Base-by-base conservation (phyloP, 306 rosid genomes). In the Lathyrus aphaca region DNA sequence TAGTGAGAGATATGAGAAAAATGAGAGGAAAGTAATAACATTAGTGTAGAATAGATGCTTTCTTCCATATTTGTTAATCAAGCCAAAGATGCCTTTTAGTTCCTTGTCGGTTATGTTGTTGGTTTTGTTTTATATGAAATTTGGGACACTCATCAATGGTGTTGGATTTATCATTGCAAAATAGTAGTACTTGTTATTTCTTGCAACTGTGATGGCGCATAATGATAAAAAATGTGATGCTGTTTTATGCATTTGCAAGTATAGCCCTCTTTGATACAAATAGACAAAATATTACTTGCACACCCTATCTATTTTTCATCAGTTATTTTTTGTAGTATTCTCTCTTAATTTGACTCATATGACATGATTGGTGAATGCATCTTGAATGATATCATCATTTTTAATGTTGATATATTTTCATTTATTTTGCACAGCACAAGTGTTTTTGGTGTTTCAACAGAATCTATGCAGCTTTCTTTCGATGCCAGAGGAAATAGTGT, bases 381-480 rank as follows among this genome's bases (percentile, higher is more conserved):
- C 50, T 51, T 32, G 50, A 29, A 63, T 65, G 30, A 5, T 60
- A 42, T 67, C 23, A 63, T 70, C 62, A 35, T 13, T 18, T 79
- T 77, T 61, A 84, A 72, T 46, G 11, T 75, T 82, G 77, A 79
- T 83, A 57, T 76, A 48, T 59, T 19, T 75, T 62, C 45, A 50
- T 81, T 79, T 61, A 54, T 61, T 69, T 10, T 80, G 61, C 56
- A 75, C 87, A 95, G 99, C 44, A 84, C 99, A 51, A 91, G 58
- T 72, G 99, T 95, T 71, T 95, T 95, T 49, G 99, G 99, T 66
- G 99, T 95, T 60, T 95, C 99, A 40, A 95, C 99, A 3, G 97
- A 95, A 74, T 95, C 99, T 9, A 95, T 95, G 99, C 99, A 95
- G 85, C 99, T 95, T 74, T 91, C 97, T 12, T 91, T 95, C 69